Evolutionary conservation across 495 filamentous ascomycete genomes (phyloP), one percentile per base, ranked within the genome.

Genomic region (Xylaria bambusicola): DNA sequence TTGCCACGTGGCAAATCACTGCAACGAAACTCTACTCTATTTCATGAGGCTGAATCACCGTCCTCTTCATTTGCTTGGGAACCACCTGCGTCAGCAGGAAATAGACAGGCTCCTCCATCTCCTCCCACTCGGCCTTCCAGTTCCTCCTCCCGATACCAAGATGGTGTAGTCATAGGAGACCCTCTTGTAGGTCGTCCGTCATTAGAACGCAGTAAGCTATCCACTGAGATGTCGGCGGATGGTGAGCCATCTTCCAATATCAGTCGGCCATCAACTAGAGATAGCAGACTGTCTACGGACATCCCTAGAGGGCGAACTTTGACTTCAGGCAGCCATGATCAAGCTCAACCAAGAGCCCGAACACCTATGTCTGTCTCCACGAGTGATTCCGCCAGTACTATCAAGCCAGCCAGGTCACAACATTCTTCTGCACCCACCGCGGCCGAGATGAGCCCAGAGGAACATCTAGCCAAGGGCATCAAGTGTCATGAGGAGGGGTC

Each of bases 401-500:
- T 85, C 20, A 76, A 84, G 56, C 84, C 84, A 47, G 74, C 86
- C 0, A 78, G 72, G 48, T 83, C 86, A 5, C 77, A 78, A 49
- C 74, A 75, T 50, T 79, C 80, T 0, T 60, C 71, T n/a, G 68
- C 72, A 15, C 72, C 77, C 10, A 71, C 81, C 2, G 74, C 84
- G 35, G 71, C 79, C 5, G 80, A 86, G 4, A 73, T 93, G 56
- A 82, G 88, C 0, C 82, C 90, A 1, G 94, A 98, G 52, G 88
- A 97, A 56, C 94, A 98, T 68, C 83, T 97, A 10, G 80, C 85
- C 26, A 91, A 90, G 72, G 94, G 90, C 7, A 92, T 98, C 58
- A 88, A 90, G 60, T 83, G 87, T 41, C 95, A 98, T 65, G 90
- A 96, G 69, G 84, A 84, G 15, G 94, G 94, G 23, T 86, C 87